These are phyloP conservation scores for Pseudocercospora ulei DNA, from an alignment of 2,329 filamentous ascomycete species.

Conservation along the genomic window DNA sequence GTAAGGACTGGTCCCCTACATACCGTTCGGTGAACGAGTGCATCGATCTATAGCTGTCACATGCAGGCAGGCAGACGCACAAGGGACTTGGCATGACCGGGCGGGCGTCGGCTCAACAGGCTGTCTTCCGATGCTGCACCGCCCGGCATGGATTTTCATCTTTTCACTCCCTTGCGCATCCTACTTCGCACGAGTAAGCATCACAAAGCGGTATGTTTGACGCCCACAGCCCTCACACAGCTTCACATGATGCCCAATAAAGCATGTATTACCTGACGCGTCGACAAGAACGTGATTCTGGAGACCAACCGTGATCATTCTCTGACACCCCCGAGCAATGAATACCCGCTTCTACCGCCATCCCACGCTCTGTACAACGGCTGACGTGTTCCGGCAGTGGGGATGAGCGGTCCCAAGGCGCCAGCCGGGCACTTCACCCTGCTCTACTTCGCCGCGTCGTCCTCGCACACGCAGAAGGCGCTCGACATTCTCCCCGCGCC, in stretches of 20 bases:
- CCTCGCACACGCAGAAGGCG: constrained; percentile 59
- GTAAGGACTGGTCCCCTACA: constrained; percentile 1
- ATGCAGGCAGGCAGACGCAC: background rate
- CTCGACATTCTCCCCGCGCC: constrained; percentile 58
- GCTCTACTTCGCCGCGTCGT: constrained; percentile 71
- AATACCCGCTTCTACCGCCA: background rate
- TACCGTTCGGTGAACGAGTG: background rate
- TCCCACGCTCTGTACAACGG: background rate
- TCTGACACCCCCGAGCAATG: background rate
- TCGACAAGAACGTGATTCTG: constrained; percentile 7
- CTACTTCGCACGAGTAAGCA: background rate
- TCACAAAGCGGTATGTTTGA: constrained; percentile 3
- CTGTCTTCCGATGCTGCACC: background rate
- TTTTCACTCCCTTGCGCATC: background rate
- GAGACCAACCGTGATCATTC: background rate
- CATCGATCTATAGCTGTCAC: background rate
- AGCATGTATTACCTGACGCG: constrained; percentile 11
- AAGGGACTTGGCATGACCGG: background rate
- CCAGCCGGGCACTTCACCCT: constrained; percentile 62
- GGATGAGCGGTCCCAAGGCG: constrained; percentile 40
- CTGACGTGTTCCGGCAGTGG: constrained; percentile 7
- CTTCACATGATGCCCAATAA: constrained; percentile 7
- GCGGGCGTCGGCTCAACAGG: background rate
- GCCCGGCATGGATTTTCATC: background rate
- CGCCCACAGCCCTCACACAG: background rate